Evolutionary conservation across 1,284 basidiomycete species (phyloP), one percentile per base, ranked within the genome.

Genomic region (Ceratobasidium sp.): DNA sequence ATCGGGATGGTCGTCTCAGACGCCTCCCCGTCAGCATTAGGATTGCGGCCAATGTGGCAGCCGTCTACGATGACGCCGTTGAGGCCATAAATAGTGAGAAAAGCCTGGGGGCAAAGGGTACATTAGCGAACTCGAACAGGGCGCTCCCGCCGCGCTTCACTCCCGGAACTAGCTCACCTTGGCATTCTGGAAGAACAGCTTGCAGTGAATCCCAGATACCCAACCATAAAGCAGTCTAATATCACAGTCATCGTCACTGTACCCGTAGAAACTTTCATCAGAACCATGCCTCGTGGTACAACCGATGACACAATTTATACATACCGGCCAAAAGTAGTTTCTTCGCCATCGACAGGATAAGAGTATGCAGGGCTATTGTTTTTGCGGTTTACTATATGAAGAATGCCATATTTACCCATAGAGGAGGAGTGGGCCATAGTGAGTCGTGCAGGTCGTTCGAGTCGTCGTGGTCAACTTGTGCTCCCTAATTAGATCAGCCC

Each of bases 331-430:
- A 91, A 86, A 0, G 88, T 88, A 57, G 90, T 79, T 60, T 84
- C 80, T 29, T 86, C 82, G 3, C 85, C 82, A 78, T 91, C 89
- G 73, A 91, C 86, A 12, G 88, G 88, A 72, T 88, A 91, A 0
- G 86, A 82, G 1, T 88, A 86, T 32, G 89, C 79, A 10, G 70
- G 49, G 31, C 72, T 58, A 42, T 69, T 57, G 45, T 69, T 71
- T 53, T 70, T 70, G 43, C 60, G 69, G 53, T 65, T 65, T 55
- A 67, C 64, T 34, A 67, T 67, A 50, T 67, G 64, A 50, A 67
- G 64, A 40, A 67, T 67, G 55, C 64, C 64, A 67, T 67, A 67
- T 67, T 67, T 67, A 43, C 64, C 64, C 64, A 67, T 67, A 67
- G 64, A 42, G 54, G 64, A 67, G 55, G 64, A 67, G 64, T 67